phyloP scores from a whole-genome alignment of 2,329 filamentous ascomycete genomes.

The Curvularia lunata region DNA sequence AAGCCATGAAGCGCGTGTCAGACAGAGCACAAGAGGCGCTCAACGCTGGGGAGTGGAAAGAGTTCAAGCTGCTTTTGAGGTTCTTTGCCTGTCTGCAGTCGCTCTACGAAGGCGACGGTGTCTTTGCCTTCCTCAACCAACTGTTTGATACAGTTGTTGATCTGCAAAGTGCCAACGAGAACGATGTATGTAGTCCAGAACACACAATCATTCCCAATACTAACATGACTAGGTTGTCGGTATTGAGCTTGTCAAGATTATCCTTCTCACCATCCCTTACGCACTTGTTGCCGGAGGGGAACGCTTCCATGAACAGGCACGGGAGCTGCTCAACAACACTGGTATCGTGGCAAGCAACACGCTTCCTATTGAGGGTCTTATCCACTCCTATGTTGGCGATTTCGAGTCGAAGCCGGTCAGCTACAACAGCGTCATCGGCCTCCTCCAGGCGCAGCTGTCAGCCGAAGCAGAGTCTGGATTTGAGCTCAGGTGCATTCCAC shows the following conservation, averaged over 20 bases:
- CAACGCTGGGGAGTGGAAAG: slow-evolving; percentile 79
- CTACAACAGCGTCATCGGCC: slow-evolving; percentile 74
- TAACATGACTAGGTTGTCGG: slow-evolving; percentile 59
- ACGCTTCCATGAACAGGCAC: slow-evolving; percentile 68
- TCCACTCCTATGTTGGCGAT: slow-evolving; percentile 79
- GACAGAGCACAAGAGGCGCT: slow-evolving; percentile 71
- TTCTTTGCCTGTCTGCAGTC: slow-evolving; percentile 87
- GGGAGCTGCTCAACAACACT: slow-evolving; percentile 86
- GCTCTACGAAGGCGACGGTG: slow-evolving; percentile 79
- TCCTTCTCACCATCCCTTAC: slow-evolving; percentile 92
- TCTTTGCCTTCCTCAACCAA: slow-evolving; percentile 85
- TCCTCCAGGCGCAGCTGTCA: slow-evolving; percentile 87
- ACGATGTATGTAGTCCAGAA: slow-evolving; percentile 72
- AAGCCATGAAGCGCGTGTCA: slow-evolving; percentile 70
- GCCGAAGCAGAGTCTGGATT: slow-evolving; percentile 76
- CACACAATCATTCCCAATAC: slow-evolving; percentile 10
- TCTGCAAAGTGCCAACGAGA: slow-evolving; percentile 88
- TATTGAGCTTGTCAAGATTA: slow-evolving; percentile 93
- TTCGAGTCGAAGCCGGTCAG: slow-evolving; percentile 66
- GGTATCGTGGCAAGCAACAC: slow-evolving; percentile 91
- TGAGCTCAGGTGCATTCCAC: slow-evolving; percentile 70
- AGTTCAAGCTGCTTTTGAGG: slow-evolving; percentile 87
- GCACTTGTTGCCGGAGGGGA: slow-evolving; percentile 60
- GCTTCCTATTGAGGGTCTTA: slow-evolving; percentile 81
- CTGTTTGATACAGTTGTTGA: slow-evolving; percentile 92